phyloP scores from a whole-genome alignment of 371 early-diverging fungal genomes.

The Nematocida sp. region DNA sequence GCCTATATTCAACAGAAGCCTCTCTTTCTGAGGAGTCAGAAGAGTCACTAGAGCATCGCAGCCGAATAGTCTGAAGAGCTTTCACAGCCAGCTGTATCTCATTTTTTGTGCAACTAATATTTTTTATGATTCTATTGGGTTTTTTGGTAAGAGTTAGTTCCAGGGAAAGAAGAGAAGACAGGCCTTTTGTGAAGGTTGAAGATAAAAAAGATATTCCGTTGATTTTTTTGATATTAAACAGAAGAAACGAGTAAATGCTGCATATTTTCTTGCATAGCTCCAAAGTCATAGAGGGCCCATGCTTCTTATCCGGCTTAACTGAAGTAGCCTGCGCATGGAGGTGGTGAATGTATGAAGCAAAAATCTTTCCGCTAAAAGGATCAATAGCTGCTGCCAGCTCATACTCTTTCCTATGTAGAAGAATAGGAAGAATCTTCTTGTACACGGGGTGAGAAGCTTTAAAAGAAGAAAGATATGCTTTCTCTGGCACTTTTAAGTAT shows the following conservation, averaged over 20 bases:
- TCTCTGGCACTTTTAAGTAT: constrained; percentile 28
- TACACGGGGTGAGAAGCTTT: constrained; percentile 8
- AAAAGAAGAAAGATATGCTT: constrained; percentile 13
- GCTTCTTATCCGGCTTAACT: background rate
- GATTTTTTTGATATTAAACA: background rate
- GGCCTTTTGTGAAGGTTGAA: background rate
- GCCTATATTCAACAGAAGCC: background rate
- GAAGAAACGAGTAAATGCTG: background rate
- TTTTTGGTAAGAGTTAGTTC: background rate
- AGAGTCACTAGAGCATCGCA: background rate
- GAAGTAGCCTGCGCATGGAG: background rate
- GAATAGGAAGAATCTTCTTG: constrained; percentile 1
- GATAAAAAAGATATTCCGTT: background rate
- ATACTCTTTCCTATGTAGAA: constrained; percentile 39
- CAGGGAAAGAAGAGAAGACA: background rate
- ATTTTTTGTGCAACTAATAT: background rate
- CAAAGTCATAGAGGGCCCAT: background rate
- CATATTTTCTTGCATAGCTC: constrained; percentile 11
- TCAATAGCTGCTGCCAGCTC: background rate
- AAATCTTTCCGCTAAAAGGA: constrained; percentile 2
- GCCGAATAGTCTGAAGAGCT: constrained; percentile 7
- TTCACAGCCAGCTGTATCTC: background rate
- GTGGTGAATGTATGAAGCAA: background rate
- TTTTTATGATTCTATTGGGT: background rate
- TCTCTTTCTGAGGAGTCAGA: background rate